A percentile compares a stretch with the other conserved stretches of the same genome.
Conservation (phyloP, 2,329 filamentous ascomycete species). For the Plenodomus lindquistii region DNA sequence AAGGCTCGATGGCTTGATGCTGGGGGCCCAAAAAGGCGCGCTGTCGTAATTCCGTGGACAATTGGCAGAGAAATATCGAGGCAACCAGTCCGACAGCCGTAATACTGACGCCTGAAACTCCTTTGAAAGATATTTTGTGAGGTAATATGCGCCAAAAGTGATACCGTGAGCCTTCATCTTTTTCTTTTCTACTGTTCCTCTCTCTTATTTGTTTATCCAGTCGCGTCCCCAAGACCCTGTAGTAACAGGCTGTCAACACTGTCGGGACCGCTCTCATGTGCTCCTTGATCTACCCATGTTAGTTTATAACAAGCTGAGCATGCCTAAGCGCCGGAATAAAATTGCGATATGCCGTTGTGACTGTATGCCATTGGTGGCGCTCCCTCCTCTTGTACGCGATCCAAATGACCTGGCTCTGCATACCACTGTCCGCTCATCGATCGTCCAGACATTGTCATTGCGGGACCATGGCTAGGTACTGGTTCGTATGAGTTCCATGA, state of each 20-base stretch:
- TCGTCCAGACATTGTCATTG: conserved; percentile 33
- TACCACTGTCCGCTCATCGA: conserved; percentile 45
- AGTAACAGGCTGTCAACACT: not conserved
- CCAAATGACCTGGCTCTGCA: conserved; percentile 33
- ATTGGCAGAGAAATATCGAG: not conserved
- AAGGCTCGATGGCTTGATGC: not conserved
- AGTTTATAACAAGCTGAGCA: not conserved
- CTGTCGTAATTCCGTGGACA: not conserved
- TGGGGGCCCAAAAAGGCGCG: not conserved
- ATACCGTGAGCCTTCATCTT: not conserved
- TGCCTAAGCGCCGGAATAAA: conserved; percentile 32
- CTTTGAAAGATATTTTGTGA: not conserved
- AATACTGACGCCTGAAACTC: not conserved
- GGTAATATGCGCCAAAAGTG: not conserved
- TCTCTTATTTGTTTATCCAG: not conserved
- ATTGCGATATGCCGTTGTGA: conserved; percentile 32
- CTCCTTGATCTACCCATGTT: not conserved
- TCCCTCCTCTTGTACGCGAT: conserved; percentile 43
- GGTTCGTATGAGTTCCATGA: conserved; percentile 37
- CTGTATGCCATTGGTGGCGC: conserved; percentile 33
- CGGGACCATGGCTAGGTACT: conserved; percentile 26
- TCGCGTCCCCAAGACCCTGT: not conserved
- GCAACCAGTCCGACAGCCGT: not conserved
- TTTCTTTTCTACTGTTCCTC: not conserved
- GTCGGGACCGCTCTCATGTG: not conserved